Evolutionary conservation across 1,139 yeast species (phyloP), one percentile per base, ranked within the genome.

Genomic region (Magnusiomyces ingens): DNA sequence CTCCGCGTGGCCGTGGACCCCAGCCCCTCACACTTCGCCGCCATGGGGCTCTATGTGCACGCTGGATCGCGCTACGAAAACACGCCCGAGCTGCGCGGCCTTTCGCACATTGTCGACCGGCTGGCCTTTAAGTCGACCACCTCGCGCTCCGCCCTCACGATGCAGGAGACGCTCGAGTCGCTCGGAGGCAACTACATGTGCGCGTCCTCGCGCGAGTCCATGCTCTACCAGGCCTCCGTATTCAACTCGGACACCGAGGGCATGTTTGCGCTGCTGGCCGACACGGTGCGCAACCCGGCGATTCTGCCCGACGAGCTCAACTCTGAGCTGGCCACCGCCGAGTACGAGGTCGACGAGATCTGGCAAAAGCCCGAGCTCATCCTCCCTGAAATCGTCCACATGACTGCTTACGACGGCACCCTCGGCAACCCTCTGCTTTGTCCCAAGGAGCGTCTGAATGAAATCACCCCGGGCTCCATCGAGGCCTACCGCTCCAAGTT

Each of bases 141-240:
- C 48, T 74, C 79, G 53, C 75, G 79, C 56, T 64, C 80, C 1
- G 91, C 90, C 2, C 71, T 77, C 40, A 79, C 85, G 55, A 87
- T 93, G 89, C 77, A 87, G 62, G 85, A 85, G 60, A 78, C 79
- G 40, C 74, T 93, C 59, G 90, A 89, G 53, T 75, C 81, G 51
- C 71, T 93, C 53, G 99, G 99, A 45, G 99, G 99, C 12, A 93
- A 91, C 68, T 90, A 86, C 69, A 91, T 89, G 82, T 87, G 96
- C 65, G 85, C 96, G 1, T 88, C 96, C 1, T 88, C 95, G 32
- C 77, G 99, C 65, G 99, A 93, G 67, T 80, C 94, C 3, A 78
- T 93, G 74, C 81, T 93, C 73, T 93, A 93, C 68, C 98, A 93
- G 69, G 95, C 97, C 1, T 84, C 96, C 1, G 96, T 90, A 1